Evolutionary conservation across 176 grass and related monocot genomes (phyloP).

Genomic region (Cenchrus purpureus): DNA sequence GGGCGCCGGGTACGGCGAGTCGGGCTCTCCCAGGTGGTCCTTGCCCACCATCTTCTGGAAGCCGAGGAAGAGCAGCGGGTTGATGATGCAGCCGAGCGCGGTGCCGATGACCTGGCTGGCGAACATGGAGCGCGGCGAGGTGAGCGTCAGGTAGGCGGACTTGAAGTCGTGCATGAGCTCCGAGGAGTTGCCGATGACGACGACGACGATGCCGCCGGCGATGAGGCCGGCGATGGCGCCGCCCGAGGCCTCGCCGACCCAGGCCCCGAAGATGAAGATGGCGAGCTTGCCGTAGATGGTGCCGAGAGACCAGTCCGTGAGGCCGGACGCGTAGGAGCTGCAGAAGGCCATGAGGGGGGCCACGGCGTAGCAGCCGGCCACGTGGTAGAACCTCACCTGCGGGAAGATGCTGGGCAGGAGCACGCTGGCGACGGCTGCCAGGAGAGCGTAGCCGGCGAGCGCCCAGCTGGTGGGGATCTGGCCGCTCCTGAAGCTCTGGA

Average conservation of each 20-base stretch:
- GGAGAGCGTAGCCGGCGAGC: conserved; percentile 4
- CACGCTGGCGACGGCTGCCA: conserved; percentile 1
- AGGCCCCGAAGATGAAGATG: conserved; percentile 35
- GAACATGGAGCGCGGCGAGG: conserved; percentile 54
- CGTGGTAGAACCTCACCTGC: conserved; percentile 46
- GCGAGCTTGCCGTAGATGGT: conserved; percentile 52
- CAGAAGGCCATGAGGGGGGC: conserved; percentile 48
- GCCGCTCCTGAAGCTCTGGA: background rate
- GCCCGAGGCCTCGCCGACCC: conserved; percentile 32
- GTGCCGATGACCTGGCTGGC: conserved; percentile 47
- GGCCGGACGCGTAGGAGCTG: conserved; percentile 45
- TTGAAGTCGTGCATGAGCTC: conserved; percentile 68
- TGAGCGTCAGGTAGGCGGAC: conserved; percentile 48
- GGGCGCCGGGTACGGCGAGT: conserved; percentile 37
- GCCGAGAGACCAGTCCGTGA: conserved; percentile 53
- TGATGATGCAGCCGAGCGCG: conserved; percentile 57
- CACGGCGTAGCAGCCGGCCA: conserved; percentile 36
- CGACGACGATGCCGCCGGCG: conserved; percentile 33
- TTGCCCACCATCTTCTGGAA: conserved; percentile 39
- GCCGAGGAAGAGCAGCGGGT: conserved; percentile 45
- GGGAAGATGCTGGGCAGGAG: conserved; percentile 47
- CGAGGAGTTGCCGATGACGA: conserved; percentile 43
- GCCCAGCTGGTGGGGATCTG: conserved; percentile 7
- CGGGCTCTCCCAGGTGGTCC: conserved; percentile 22
- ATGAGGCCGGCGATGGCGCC: conserved; percentile 44